Evolutionary conservation across 2,329 filamentous ascomycete species (phyloP), one percentile per base, ranked within the genome.

Genomic region (Ophiocordyceps sinensis): DNA sequence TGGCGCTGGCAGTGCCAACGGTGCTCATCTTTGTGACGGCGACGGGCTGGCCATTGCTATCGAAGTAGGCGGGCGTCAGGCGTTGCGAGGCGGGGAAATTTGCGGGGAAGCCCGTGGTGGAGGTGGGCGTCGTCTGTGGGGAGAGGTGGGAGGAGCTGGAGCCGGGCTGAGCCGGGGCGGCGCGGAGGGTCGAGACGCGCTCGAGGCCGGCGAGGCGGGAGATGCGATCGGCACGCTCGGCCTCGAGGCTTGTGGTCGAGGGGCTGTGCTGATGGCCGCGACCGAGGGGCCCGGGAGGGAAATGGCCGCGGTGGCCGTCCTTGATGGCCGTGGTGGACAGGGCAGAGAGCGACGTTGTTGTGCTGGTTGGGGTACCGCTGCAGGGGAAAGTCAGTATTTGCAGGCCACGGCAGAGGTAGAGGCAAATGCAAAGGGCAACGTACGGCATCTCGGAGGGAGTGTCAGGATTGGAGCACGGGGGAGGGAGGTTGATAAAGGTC

Each of bases 301-400:
- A 71, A 56, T 87, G 78, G 47, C 89, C 89, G 45, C 86, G 84
- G 56, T 95, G 86, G 51, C 89, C 89, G 58, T 96, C 89, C 63
- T 95, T 94, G 70, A 94, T 94, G 40, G 89, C 89, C 12, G 86
- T 91, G 15, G 89, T 95, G 14, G 86, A 94, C 38, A 96, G 74
- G 34, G 87, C 81, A 23, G 86, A 94, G 54, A 96, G 80, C 40
- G 87, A 93, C 12, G 88, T 95, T 4, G 85, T 93, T 34, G 84
- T 82, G 50, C 86, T 94, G 49, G 91, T 95, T 3, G 89, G 89
- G 3, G 89, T 96, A 54, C 89, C 88, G 28, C 42, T 44, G 30
- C 3, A 15, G n/a, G 12, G 15, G 28, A 13, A 11, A 32, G 12
- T 36, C 19, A 26, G 23, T 9, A 3, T 26, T 4, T 26, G 23